Conservation (phyloP, 495 filamentous ascomycete genomes). For the Penicillium antarcticum region DNA sequence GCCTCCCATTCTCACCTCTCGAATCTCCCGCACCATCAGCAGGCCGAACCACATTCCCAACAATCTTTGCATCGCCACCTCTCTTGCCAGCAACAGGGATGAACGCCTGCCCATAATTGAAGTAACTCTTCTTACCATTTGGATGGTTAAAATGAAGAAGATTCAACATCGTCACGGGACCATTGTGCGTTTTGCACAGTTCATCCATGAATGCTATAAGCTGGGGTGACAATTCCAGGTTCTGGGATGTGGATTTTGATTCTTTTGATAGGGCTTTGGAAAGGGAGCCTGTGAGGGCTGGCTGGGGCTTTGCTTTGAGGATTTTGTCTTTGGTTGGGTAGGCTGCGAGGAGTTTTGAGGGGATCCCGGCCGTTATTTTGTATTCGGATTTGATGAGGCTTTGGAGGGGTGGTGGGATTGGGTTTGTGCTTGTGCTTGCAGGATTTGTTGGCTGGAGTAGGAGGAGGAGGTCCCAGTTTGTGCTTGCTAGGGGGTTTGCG, state of each 20-base stretch:
- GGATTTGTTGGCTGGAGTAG: constrained; percentile 33
- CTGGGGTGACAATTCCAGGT: constrained; percentile 52
- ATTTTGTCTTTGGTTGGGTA: constrained; percentile 45
- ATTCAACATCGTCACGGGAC: constrained; percentile 66
- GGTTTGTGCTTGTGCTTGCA: neutral
- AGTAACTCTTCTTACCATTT: constrained; percentile 51
- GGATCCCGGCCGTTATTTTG: constrained; percentile 52
- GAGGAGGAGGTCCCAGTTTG: constrained; percentile 56
- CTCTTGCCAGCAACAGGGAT: constrained; percentile 48
- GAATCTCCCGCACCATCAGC: constrained; percentile 19
- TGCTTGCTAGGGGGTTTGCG: constrained; percentile 40
- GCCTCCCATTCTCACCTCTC: constrained; percentile 20
- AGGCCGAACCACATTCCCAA: constrained; percentile 52
- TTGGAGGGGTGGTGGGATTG: constrained; percentile 35
- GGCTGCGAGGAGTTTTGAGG: constrained; percentile 44
- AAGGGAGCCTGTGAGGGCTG: constrained; percentile 39
- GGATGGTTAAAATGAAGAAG: constrained; percentile 57
- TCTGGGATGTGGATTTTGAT: constrained; percentile 41
- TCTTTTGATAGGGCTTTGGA: constrained; percentile 19
- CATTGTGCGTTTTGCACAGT: constrained; percentile 24
- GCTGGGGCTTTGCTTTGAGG: constrained; percentile 38
- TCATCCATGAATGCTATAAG: constrained; percentile 47
- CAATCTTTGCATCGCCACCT: constrained; percentile 60
- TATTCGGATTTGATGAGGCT: constrained; percentile 35
- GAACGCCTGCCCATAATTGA: constrained; percentile 58